Evolutionary conservation across 208 protist genomes (phyloP).

Genomic region (Acanthamoeba royreba): DNA sequence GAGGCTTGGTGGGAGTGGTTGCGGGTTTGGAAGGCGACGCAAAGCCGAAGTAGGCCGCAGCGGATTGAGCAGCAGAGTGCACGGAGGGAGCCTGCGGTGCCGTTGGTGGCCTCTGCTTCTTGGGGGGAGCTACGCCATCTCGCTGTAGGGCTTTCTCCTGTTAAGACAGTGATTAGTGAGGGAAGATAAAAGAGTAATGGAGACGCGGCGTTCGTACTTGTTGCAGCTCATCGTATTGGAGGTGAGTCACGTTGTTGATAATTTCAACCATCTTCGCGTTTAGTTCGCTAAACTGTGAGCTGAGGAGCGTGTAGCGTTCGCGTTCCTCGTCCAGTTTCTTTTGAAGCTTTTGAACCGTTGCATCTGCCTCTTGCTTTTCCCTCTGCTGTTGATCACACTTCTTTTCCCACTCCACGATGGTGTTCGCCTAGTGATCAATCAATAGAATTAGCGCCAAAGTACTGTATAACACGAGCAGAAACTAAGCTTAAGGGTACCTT

Average conservation of each 20-base stretch:
- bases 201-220: background rate
- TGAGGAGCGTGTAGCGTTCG: background rate
- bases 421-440: background rate
- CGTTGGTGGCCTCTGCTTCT: background rate
- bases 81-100: background rate
- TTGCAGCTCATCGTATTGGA: background rate
- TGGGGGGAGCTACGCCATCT: background rate
- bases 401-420: background rate
- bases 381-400: background rate
- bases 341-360: background rate
- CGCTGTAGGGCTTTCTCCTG: background rate
- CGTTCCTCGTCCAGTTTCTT: background rate
- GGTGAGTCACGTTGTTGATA: constrained; percentile 11
- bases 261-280: constrained; percentile 13
- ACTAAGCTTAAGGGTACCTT: background rate
- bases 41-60: background rate
- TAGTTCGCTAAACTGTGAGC: background rate
- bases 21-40: background rate
- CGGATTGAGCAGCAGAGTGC: background rate
- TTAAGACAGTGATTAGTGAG: background rate
- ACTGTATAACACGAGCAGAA: background rate
- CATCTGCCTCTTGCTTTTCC: background rate
- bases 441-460: no score
- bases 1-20: background rate
- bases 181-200: background rate